phyloP scores from a whole-genome alignment of 2,329 filamentous ascomycete genomes.

The Thelonectria blattea region DNA sequence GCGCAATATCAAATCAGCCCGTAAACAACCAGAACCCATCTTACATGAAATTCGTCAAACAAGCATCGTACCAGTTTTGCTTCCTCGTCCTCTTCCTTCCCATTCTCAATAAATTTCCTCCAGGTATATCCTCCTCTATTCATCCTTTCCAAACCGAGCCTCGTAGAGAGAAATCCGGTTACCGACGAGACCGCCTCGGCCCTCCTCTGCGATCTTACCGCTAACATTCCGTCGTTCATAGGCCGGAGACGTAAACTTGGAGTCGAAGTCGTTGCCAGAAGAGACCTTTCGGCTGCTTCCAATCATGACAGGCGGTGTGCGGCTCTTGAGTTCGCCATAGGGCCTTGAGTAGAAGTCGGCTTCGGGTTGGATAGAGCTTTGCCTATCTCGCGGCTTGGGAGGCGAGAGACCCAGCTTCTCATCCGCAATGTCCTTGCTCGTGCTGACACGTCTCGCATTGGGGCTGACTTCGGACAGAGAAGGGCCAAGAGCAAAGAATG shows the following conservation, averaged over 20 bases:
- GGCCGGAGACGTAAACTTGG: constrained; percentile 38
- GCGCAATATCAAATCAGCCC: constrained; percentile 18
- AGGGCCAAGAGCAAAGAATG: constrained; percentile 32
- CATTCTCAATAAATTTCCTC: neutral
- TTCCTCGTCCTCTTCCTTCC: neutral
- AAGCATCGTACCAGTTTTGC: constrained; percentile 1
- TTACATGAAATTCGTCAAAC: constrained; percentile 20
- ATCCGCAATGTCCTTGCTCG: constrained; percentile 55
- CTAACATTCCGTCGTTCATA: constrained; percentile 68
- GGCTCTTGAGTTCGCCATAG: constrained; percentile 64
- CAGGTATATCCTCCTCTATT: neutral
- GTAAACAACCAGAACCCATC: constrained; percentile 20
- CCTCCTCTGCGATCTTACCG: constrained; percentile 76
- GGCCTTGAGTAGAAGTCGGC: constrained; percentile 58
- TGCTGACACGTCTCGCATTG: constrained; percentile 52
- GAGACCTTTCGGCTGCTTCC: constrained; percentile 60
- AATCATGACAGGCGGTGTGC: constrained; percentile 60
- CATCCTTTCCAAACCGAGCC: constrained; percentile 5
- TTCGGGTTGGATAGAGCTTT: constrained; percentile 57
- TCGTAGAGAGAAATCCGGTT: constrained; percentile 32
- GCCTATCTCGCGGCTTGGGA: constrained; percentile 34
- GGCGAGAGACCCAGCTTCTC: constrained; percentile 34
- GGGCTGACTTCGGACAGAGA: constrained; percentile 54
- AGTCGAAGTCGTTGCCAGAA: constrained; percentile 62
- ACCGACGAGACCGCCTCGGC: constrained; percentile 51